A percentile compares a stretch with the other conserved stretches of the same genome.
These are phyloP conservation scores for Croton setiger DNA, from an alignment of 441 rosid genomes.

Conservation along the genomic window DNA sequence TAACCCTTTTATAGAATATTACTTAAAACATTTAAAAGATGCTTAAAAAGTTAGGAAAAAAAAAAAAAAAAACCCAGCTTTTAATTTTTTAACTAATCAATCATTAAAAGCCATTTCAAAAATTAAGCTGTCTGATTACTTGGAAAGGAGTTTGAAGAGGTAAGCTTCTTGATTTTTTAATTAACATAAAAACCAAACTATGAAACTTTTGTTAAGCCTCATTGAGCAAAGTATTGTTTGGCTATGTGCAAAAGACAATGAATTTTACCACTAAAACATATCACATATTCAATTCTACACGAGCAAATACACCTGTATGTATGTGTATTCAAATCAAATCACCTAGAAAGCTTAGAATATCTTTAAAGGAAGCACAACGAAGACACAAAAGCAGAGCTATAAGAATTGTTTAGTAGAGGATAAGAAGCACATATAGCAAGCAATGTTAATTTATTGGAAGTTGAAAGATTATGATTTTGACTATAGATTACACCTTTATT, in stretches of 20 bases:
- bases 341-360: neutral
- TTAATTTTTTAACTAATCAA: too few species aligned
- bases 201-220: too few species aligned
- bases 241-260: neutral
- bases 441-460: slow-evolving; percentile 13
- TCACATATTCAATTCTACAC: neutral
- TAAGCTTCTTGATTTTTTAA: too few species aligned
- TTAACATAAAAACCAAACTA: too few species aligned
- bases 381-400: slow-evolving; percentile 5
- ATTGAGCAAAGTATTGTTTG: too few species aligned
- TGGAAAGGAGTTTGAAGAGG: too few species aligned
- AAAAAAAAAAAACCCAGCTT: too few species aligned
- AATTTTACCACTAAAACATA: neutral
- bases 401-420: slow-evolving; percentile 11
- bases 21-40: too few species aligned
- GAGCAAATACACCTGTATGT: neutral
- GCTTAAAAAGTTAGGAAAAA: too few species aligned
- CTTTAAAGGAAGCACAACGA: slow-evolving; percentile 7
- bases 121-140: too few species aligned
- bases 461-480: slow-evolving; percentile 26
- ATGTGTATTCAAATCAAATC: neutral
- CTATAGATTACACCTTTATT: slow-evolving; percentile 18
- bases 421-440: slow-evolving; percentile 21
- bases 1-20: too few species aligned
- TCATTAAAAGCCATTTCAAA: too few species aligned